Percentiles rank a stretch among this genome's conserved stretches.
Conservation (phyloP, 2,329 filamentous ascomycete genomes). For the Sporothrix schenckii region DNA sequence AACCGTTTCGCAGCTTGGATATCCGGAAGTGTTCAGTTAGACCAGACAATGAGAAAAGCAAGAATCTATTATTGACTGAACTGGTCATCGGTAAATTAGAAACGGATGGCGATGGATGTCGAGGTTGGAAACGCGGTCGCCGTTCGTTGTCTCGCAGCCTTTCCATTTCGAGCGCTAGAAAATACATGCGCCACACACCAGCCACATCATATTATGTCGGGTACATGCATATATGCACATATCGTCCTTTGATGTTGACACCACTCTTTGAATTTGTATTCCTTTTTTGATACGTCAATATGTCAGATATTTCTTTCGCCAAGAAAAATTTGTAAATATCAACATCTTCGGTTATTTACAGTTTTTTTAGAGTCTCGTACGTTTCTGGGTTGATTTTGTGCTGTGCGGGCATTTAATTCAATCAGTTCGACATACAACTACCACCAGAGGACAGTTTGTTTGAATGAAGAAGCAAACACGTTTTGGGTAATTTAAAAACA, state of each 20-base stretch:
- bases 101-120: conserved; percentile 14
- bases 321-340: no score
- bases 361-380: no score
- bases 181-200: conserved; percentile 13
- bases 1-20: neutral
- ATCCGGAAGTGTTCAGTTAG: neutral
- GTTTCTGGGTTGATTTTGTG: neutral
- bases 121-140: conserved; percentile 25
- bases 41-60: neutral
- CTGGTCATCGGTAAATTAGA: neutral
- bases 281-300: neutral
- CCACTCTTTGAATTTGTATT: neutral
- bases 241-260: neutral
- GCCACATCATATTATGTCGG: neutral
- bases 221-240: conserved; percentile 10
- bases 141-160: neutral
- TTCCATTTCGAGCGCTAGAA: neutral
- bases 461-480: neutral
- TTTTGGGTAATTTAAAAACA: neutral
- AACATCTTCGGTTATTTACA: neutral
- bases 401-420: neutral
- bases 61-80: neutral
- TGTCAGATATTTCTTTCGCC: no score
- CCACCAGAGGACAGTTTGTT: neutral
- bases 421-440: neutral